These are phyloP conservation scores for Ammopiptanthus mongolicus DNA, from an alignment of 306 rosid genomes.

Conservation along the genomic window DNA sequence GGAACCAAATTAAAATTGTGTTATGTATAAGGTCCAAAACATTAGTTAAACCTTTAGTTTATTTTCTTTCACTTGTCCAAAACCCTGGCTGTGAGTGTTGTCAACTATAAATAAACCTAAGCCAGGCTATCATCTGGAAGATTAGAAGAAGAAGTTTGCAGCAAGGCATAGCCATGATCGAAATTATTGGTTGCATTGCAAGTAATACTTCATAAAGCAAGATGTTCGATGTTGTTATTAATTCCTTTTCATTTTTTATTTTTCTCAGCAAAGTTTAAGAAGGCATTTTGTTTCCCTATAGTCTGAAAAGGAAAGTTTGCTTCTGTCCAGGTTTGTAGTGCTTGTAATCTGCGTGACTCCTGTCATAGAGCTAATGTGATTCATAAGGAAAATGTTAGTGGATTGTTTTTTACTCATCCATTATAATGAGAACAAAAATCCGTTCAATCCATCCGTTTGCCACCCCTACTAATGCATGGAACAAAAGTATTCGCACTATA, in stretches of 20 bases:
- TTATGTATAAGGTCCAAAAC: too few relatives aligned
- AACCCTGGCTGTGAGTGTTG: too few relatives aligned
- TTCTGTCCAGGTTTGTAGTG: constrained; percentile 68
- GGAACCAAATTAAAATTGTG: too few relatives aligned
- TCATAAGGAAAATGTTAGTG: constrained; percentile 62
- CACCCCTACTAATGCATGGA: constrained; percentile 74
- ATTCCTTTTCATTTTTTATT: neutral
- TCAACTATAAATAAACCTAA: too few relatives aligned
- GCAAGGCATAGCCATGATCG: too few relatives aligned
- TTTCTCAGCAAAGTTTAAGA: neutral
- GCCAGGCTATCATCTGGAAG: too few relatives aligned
- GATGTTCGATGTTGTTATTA: neutral
- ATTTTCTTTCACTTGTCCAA: too few relatives aligned
- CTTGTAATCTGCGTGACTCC: constrained; percentile 75
- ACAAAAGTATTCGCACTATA: constrained; percentile 68
- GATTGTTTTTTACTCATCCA: too few relatives aligned
- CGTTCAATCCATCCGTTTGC: too few relatives aligned
- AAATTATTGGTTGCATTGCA: neutral
- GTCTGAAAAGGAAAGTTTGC: constrained; percentile 21
- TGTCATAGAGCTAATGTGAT: constrained; percentile 89
- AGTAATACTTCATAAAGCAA: neutral
- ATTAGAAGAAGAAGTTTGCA: too few relatives aligned
- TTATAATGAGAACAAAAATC: too few relatives aligned
- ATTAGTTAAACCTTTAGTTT: too few relatives aligned
- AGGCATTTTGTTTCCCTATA: neutral